Evolutionary conservation across 352 stramenopile genomes (phyloP).

Genomic region (Lagenidium giganteum): DNA sequence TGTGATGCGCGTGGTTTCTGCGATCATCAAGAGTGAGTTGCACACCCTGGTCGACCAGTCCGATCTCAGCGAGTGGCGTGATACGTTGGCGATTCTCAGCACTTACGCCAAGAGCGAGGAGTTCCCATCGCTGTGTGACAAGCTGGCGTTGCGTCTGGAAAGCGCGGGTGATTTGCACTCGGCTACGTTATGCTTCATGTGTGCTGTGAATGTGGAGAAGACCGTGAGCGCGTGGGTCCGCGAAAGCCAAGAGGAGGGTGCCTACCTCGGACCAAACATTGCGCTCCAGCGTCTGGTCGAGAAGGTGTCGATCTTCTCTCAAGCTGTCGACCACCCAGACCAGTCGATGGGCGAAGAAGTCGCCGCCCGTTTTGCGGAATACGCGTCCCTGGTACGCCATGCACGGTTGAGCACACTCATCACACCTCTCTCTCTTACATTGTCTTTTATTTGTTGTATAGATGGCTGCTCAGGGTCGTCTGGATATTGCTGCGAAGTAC

Average conservation of each 20-base stretch:
- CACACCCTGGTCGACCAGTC: slow-evolving; percentile 78
- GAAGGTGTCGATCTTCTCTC: slow-evolving; percentile 94
- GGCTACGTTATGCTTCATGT: slow-evolving; percentile 97
- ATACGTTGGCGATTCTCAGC: slow-evolving; percentile 96
- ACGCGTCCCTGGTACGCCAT: slow-evolving; percentile 73
- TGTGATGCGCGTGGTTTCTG: slow-evolving; percentile 94
- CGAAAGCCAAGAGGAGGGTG: slow-evolving; percentile 78
- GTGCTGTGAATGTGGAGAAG: slow-evolving; percentile 89
- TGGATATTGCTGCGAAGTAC: slow-evolving; percentile 93
- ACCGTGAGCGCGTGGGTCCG: slow-evolving; percentile 87
- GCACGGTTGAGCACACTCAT: slow-evolving; percentile 13
- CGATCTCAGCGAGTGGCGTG: slow-evolving; percentile 92
- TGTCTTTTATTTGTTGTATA: slow-evolving; percentile 14
- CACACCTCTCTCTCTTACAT: neutral
- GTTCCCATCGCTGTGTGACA: slow-evolving; percentile 94
- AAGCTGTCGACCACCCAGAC: slow-evolving; percentile 79
- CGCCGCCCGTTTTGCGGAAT: slow-evolving; percentile 88
- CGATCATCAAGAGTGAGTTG: slow-evolving; percentile 95
- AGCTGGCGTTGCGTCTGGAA: slow-evolving; percentile 91
- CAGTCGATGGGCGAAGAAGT: slow-evolving; percentile 87
- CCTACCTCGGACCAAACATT: slow-evolving; percentile 57
- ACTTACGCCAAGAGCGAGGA: slow-evolving; percentile 98
- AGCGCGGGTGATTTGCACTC: slow-evolving; percentile 83
- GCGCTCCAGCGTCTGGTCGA: slow-evolving; percentile 96
- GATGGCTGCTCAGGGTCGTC: slow-evolving; percentile 90